phyloP scores from a whole-genome alignment of 176 grass and related monocot species.

The Phoenix dactylifera region DNA sequence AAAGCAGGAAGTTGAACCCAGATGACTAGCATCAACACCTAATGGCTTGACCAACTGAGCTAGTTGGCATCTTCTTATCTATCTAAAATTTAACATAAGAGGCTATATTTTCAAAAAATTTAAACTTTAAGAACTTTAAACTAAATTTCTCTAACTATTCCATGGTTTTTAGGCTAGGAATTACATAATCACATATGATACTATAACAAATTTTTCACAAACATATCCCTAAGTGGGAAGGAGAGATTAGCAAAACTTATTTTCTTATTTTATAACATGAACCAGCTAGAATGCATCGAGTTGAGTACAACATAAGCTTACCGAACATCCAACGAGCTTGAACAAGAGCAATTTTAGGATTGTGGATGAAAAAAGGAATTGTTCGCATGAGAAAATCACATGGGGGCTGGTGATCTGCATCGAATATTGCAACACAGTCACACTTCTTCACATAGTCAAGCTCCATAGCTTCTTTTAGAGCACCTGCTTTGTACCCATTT shows the following conservation, averaged over 20 bases:
- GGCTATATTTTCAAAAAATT: no score
- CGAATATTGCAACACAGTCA: slow-evolving; percentile 86
- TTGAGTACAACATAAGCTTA: slow-evolving; percentile 14
- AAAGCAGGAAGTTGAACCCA: no score
- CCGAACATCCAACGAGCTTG: slow-evolving; percentile 95
- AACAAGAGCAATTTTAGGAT: slow-evolving; percentile 66
- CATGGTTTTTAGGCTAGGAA: slow-evolving; percentile 3
- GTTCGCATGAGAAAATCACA: slow-evolving; percentile 79
- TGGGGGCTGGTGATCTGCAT: slow-evolving; percentile 87
- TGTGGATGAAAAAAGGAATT: slow-evolving; percentile 77
- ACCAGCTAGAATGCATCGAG: not conserved
- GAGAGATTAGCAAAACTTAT: no score
- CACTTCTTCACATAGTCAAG: slow-evolving; percentile 56
- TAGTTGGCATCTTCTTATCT: no score
- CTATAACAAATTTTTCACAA: no score
- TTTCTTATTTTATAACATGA: no score
- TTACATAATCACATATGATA: not conserved
- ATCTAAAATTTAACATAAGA: no score
- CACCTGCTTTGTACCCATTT: slow-evolving; percentile 91
- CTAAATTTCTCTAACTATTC: no score
- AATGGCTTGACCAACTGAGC: no score
- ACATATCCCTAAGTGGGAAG: no score
- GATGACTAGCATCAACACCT: no score
- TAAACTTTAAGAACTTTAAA: no score
- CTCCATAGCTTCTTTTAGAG: slow-evolving; percentile 81